Evolutionary conservation across 108 stramenopile genomes (phyloP), one percentile per base, ranked within the genome.

Genomic region (Pseudonitzschia delicatissima): DNA sequence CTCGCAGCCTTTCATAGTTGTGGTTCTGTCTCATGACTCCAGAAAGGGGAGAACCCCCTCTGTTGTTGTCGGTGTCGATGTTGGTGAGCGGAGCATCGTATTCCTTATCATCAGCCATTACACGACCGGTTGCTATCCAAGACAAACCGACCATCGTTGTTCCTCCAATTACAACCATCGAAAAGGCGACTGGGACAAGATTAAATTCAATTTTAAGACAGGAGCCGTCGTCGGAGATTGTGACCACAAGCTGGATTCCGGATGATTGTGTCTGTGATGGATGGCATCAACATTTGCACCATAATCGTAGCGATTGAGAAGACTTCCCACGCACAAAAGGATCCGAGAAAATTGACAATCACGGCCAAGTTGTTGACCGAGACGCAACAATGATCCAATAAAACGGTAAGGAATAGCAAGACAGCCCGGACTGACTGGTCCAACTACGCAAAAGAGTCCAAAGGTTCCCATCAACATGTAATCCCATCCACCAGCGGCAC

Each of bases 261-360:
- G 27, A 89, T 67, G 26, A 94, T 91, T 1, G 92, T 94, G 36
- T 75, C 67, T 17, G 92, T 94, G 48, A 89, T 87, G 36, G 76
- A 64, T 2, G 92, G 92, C 83, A 94, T 94, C 62, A 89, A 78
- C 48, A 82, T 63, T 32, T 88, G 82, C 28, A 91, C 87, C 84
- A 94, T 87, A 53, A 83, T 55, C 27, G 85, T 74, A 17, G 89
- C 92, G 5, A 89, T 68, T 8, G 81, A 62, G 47, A 94, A 81
- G 2, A 94, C 92, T 67, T 94, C 92, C 92, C 92, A 94, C 5
- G 87, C 82, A 59, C 92, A 88, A 80, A 94, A 91, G 20, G 87
- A 81, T 31, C 90, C 92, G 0, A 90, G 62, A 47, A 84, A 81
- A 57, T 86, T 83, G 42, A 93, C 77, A 20, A 77, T 35, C 25